Evolutionary conservation across 345 rosid genomes (phyloP).

Genomic region (Stellera chamaejasme): DNA sequence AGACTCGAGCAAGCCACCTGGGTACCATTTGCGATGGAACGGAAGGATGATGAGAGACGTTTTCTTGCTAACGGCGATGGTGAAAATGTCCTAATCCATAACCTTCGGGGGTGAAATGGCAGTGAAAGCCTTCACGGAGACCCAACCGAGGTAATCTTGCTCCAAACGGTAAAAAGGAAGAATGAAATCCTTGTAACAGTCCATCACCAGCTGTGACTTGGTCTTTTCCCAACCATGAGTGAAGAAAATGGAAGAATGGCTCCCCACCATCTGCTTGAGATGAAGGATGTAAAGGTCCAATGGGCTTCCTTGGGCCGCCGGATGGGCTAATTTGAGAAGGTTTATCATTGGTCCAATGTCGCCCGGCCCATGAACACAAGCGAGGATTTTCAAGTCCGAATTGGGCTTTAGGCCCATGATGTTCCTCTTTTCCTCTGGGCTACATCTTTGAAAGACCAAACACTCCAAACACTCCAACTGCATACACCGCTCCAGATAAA

Average conservation of each 20-base stretch:
- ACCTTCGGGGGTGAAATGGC: conserved; percentile 27
- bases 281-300: conserved; percentile 20
- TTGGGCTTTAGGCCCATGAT: conserved; percentile 18
- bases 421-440: conserved; percentile 27
- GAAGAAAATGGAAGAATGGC: conserved; percentile 21
- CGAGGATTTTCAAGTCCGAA: conserved; percentile 23
- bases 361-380: conserved; percentile 33
- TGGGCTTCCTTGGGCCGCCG: conserved; percentile 11
- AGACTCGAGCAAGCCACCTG: conserved; percentile 19
- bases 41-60: conserved; percentile 32
- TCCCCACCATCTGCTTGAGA: conserved; percentile 18
- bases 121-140: conserved; percentile 20
- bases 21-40: conserved; percentile 28
- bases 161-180: conserved; percentile 19
- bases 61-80: conserved; percentile 24
- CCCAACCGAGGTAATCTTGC: conserved; percentile 6
- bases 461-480: background rate
- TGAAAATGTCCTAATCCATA: conserved; percentile 34
- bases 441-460: conserved; percentile 14
- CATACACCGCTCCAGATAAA: background rate
- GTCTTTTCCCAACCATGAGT: conserved; percentile 15
- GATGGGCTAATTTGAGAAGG: conserved; percentile 9
- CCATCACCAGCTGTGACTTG: background rate
- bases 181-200: conserved; percentile 18
- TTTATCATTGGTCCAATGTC: conserved; percentile 17